phyloP scores from a whole-genome alignment of 306 rosid genomes.

The Quercus agrifolia region DNA sequence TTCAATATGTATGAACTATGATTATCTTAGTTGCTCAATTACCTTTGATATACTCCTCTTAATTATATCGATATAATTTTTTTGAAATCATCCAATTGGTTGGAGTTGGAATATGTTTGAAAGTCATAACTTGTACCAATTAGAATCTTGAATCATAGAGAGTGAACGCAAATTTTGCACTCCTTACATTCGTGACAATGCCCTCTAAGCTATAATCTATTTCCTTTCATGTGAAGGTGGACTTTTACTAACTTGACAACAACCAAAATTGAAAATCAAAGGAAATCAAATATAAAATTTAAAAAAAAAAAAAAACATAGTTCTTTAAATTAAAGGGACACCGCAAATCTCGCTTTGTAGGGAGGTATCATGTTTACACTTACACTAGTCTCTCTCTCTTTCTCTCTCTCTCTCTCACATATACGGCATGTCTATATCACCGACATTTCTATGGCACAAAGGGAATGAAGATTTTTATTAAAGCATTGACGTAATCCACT shows the following conservation, averaged over 20 bases:
- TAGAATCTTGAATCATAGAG: background rate
- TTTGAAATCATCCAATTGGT: background rate
- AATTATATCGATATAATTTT: background rate
- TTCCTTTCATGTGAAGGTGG: background rate
- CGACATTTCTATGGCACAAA: too few relatives aligned
- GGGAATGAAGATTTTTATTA: too few relatives aligned
- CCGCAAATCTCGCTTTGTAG: too few relatives aligned
- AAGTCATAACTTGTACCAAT: background rate
- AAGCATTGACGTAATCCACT: too few relatives aligned
- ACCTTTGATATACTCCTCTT: background rate
- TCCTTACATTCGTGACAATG: background rate
- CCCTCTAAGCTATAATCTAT: background rate
- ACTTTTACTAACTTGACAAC: background rate
- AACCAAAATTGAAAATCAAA: background rate
- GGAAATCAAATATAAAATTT: too few relatives aligned
- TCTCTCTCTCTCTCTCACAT: too few relatives aligned
- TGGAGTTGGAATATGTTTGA: background rate
- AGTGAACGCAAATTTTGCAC: background rate
- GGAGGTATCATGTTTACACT: too few relatives aligned
- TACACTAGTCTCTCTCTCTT: too few relatives aligned
- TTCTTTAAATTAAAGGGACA: too few relatives aligned
- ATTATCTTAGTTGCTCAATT: background rate
- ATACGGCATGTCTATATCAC: too few relatives aligned
- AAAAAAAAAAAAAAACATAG: background rate
- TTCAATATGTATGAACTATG: conserved; percentile 5